Evolutionary conservation across 2,329 filamentous ascomycete genomes (phyloP), one percentile per base, ranked within the genome.

Genomic region (Ceratocystis huliohia): DNA sequence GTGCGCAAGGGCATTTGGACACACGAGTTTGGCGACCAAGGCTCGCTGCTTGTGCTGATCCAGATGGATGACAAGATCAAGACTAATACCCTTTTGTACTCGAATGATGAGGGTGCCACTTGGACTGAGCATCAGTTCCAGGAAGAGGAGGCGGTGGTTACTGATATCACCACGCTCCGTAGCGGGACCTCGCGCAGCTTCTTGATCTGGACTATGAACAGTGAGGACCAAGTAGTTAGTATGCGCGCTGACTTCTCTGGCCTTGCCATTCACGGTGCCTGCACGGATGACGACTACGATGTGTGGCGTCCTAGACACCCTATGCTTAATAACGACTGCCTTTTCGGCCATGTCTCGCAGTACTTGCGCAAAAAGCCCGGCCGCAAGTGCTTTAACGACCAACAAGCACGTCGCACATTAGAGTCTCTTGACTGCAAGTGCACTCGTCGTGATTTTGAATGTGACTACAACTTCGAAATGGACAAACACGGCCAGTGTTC

Each of bases 1-100:
- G 85, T 93, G 69, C 93, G 89, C 77, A 92, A 95, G 76, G 95
- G 94, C 5, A 83, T 82, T 45, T 96, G 91, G 80, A 88, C 88
- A 72, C 99, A 91, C 91, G 90, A 96, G 72, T 96, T 91, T 74
- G 95, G 94, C 67, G 95, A 99, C 72, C 91, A 96, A 74, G 94
- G 94, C 33, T 94, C 91, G 5, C 88, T 97, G 71, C 85, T 97
- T 69, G 90, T 96, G 53, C 87, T 99, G 62, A 91, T 93, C 25
- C 85, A 91, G 67, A 80, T 82, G 15, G 82, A 81, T 64, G 80
- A 84, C 64, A 91, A 88, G 3, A 78, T 92, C 64, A 84, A 83
- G 73, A 89, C 88, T 1, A 84, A 89, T 65, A 77, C 78, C 1
- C 77, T 95, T 50, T 85, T 84, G 67, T 96, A 94, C 76, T 88